Evolutionary conservation across 306 rosid genomes (phyloP), one percentile per base, ranked within the genome.

Genomic region (Quercus gilva): DNA sequence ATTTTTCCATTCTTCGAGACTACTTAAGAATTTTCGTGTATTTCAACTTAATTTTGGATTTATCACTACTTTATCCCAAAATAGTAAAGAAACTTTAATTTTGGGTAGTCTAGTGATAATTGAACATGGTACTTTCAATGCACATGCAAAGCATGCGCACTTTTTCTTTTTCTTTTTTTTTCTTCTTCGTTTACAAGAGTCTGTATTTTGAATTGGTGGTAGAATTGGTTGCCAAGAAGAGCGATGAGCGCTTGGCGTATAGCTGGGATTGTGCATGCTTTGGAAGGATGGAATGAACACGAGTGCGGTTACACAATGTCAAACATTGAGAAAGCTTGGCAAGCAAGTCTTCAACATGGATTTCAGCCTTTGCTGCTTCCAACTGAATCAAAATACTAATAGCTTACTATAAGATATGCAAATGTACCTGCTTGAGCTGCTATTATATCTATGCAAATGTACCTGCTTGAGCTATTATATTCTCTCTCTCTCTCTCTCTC

Each of bases 201-300:
- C 28, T 12, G 43, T 25, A 17, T 31, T 65, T 65, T 6, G 18
- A 4, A 51, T 29, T 29, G 18, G 5, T 65, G 51, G 31, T 45
- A 67, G 71, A 67, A 67, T 21, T 85, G 89, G 87, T 23, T 88
- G 75, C 77, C 83, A 35, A 81, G 91, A 74, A 78, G 85, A 55
- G 87, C 79, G 75, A 88, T 85, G 89, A 88, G 91, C 55, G 89
- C 84, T 5, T 85, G 89, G 84, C 84, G 87, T 5, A 41, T 83
- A 33, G 89, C 80, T 0, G 87, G 84, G 2, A 69, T 81, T 10
- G 68, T 88, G 68, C 87, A 85, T 57, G 86, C 81, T 0, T 55
- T 83, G 51, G 87, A 85, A 74, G 86, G 79, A 4, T 83, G 87
- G 89, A 78, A 76, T 0, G 79, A 78, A 55, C 86, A 88, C 10